Percentiles rank a stretch among this genome's conserved stretches.
Evolutionary conservation across 2,329 filamentous ascomycete species (phyloP).

Genomic region (Mycogone perniciosa): DNA sequence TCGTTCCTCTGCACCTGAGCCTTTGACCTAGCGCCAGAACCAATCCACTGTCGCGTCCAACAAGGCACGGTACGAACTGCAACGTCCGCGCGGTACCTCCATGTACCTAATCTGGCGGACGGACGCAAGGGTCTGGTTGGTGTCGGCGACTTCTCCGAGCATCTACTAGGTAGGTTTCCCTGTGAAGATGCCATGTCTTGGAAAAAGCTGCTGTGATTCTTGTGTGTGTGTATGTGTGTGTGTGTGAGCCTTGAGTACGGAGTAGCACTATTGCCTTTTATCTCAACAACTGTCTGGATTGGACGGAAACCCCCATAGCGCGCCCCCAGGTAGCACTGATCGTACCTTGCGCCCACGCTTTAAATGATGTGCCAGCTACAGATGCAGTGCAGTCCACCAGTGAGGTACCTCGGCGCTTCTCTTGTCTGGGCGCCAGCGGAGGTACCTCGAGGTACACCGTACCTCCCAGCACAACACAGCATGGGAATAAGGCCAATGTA

Average conservation of each 20-base stretch:
- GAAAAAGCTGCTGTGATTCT: too few relatives aligned
- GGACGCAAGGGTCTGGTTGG: too few relatives aligned
- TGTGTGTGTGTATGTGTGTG: too few relatives aligned
- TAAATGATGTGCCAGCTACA: conserved; percentile 8
- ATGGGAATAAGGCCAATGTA: conserved; percentile 9
- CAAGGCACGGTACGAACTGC: background rate
- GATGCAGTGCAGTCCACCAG: conserved; percentile 9
- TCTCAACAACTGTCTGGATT: background rate
- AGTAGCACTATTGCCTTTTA: too few relatives aligned
- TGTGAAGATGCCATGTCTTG: too few relatives aligned
- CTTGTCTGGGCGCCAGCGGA: conserved; percentile 3
- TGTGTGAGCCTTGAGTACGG: too few relatives aligned
- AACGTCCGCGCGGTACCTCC: conserved; percentile 3
- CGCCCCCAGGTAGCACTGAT: background rate
- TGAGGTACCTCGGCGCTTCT: conserved; percentile 7
- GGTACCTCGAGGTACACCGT: conserved; percentile 2
- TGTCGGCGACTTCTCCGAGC: too few relatives aligned
- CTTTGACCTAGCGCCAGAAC: conserved; percentile 9
- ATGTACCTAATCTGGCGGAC: background rate
- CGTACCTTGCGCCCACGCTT: background rate
- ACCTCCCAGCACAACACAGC: background rate
- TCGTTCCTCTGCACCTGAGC: conserved; percentile 9
- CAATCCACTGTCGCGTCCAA: conserved; percentile 5
- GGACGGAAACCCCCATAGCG: background rate
- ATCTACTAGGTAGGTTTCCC: too few relatives aligned